These are phyloP conservation scores for Catunica adiposa DNA, from an alignment of 2,329 filamentous ascomycete genomes.

Conservation along the genomic window DNA sequence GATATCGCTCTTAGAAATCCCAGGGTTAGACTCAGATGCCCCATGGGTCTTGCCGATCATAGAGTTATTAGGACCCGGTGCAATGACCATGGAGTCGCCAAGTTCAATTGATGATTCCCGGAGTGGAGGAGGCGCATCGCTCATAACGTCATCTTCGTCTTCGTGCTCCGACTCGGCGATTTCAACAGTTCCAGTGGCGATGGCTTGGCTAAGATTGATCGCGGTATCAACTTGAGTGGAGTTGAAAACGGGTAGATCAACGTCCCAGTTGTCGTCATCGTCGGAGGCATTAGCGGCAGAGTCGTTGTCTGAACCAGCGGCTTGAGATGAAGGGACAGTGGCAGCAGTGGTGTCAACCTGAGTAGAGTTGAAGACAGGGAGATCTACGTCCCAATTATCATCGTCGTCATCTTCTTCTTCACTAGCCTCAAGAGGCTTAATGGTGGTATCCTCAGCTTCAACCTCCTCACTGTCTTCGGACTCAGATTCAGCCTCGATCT, in stretches of 20 bases:
- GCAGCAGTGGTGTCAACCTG: not conserved
- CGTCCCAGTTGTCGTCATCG: conserved; percentile 8
- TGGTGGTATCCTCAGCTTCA: not conserved
- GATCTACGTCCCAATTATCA: conserved; percentile 7
- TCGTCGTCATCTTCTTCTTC: conserved; percentile 7
- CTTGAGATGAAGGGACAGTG: too few relatives aligned
- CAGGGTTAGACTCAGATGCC: not conserved
- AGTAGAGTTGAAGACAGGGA: conserved; percentile 13
- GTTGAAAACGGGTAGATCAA: conserved; percentile 13
- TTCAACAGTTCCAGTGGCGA: not conserved
- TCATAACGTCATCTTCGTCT: not conserved
- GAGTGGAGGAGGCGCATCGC: not conserved
- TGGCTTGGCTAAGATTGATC: conserved; percentile 8
- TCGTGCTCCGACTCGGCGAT: not conserved
- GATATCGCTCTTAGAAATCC: not conserved
- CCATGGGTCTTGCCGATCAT: not conserved
- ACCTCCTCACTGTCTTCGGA: not conserved
- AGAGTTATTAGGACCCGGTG: not conserved
- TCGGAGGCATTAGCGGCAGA: not conserved
- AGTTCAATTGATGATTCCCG: not conserved
- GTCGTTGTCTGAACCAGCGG: too few relatives aligned
- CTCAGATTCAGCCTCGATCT: not conserved
- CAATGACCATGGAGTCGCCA: conserved; percentile 1
- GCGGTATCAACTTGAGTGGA: conserved; percentile 7
- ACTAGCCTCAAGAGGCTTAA: not conserved